A percentile compares a stretch with the other conserved stretches of the same genome.
Conservation (phyloP, 257 asterid species). For the Nicotiana sylvestris region DNA sequence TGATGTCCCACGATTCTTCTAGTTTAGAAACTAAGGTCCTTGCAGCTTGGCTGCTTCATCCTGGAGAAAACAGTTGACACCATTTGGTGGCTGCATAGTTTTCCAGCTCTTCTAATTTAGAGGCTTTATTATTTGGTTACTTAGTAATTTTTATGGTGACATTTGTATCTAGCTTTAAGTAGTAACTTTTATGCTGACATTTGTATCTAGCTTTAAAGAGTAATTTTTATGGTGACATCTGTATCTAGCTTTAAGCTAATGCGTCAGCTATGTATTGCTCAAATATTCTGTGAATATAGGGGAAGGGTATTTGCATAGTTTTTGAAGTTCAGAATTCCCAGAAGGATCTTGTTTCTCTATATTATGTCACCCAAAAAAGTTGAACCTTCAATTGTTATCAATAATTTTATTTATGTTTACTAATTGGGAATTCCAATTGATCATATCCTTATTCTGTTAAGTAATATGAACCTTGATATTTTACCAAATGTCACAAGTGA, state of each 20-base stretch:
- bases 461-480: background rate
- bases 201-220: background rate
- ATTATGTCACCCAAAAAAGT: background rate
- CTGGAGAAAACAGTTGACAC: background rate
- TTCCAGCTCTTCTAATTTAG: background rate
- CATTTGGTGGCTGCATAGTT: background rate
- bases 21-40: background rate
- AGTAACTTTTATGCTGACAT: too few relatives aligned
- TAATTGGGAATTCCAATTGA: background rate
- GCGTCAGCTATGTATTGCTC: background rate
- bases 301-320: background rate
- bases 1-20: background rate
- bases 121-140: background rate
- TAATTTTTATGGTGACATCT: too few relatives aligned
- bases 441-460: background rate
- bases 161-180: background rate
- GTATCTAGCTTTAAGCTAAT: background rate
- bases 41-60: background rate
- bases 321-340: background rate
- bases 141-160: background rate
- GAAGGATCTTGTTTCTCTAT: background rate
- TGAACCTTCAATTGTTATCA: background rate
- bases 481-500: background rate
- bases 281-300: background rate
- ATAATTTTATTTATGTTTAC: background rate